A percentile compares a stretch with the other conserved stretches of the same genome.
Evolutionary conservation across 179 eudicot species (phyloP).

Genomic region (Spergularia azorica): DNA sequence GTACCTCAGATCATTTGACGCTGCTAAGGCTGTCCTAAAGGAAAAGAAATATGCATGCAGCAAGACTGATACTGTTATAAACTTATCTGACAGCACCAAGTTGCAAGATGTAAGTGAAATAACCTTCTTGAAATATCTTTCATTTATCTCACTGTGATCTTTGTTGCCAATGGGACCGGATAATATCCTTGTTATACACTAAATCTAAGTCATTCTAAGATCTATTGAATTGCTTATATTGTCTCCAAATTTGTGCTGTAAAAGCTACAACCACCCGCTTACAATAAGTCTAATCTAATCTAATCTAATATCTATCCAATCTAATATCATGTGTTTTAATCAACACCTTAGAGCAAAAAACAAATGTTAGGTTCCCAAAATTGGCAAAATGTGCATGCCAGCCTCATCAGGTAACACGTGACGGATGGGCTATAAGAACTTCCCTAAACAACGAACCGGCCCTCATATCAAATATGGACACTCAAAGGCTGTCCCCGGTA

Average conservation of each 20-base stretch:
- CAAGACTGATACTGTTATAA: constrained; percentile 67
- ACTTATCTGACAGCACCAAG: constrained; percentile 64
- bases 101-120: constrained; percentile 69
- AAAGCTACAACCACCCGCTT: not conserved
- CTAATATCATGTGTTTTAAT: no score
- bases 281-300: no score
- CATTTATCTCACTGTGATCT: not conserved
- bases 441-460: no score
- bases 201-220: not conserved
- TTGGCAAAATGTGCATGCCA: no score
- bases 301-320: no score
- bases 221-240: not conserved
- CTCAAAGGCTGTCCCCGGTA: no score
- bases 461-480: no score
- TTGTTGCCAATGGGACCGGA: not conserved
- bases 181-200: not conserved
- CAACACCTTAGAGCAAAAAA: no score
- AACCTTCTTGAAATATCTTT: constrained; percentile 1
- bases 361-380: no score
- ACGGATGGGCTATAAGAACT: no score
- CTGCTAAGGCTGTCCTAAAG: constrained; percentile 75
- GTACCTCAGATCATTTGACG: constrained; percentile 64
- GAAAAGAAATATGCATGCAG: constrained; percentile 65
- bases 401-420: no score
- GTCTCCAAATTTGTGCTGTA: not conserved